Percentiles rank a stretch among this genome's conserved stretches.
Evolutionary conservation across 2,329 filamentous ascomycete species (phyloP).

Genomic region (Triangularia verruculosa): DNA sequence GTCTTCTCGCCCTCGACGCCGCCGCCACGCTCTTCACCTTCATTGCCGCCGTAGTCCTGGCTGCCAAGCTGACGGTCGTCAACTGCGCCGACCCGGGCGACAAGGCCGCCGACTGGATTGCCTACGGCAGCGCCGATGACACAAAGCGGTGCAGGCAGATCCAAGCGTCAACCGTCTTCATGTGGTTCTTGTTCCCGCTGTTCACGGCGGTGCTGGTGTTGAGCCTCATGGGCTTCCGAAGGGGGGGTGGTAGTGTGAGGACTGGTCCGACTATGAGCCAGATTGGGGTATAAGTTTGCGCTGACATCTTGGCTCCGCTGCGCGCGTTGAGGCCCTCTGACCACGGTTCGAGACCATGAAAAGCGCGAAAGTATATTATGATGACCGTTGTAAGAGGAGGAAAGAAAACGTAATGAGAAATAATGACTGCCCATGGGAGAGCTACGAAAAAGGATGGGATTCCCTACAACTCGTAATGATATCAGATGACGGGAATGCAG

Average conservation of each 20-base stretch:
- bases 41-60: slow-evolving; percentile 66
- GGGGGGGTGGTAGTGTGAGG: slow-evolving; percentile 46
- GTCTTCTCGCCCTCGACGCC: slow-evolving; percentile 55
- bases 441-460: not conserved
- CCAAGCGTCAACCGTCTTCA: slow-evolving; percentile 70
- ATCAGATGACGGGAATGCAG: not conserved
- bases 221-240: slow-evolving; percentile 50
- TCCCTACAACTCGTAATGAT: not conserved
- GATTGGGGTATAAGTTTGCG: slow-evolving; percentile 44
- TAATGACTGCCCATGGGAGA: not conserved
- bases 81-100: slow-evolving; percentile 54
- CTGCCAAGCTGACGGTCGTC: slow-evolving; percentile 65
- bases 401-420: not conserved
- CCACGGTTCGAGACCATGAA: not conserved
- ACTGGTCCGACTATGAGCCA: slow-evolving; percentile 55
- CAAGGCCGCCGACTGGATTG: slow-evolving; percentile 52
- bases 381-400: not conserved
- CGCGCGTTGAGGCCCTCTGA: not conserved
- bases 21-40: slow-evolving; percentile 66
- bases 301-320: not conserved
- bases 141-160: slow-evolving; percentile 69
- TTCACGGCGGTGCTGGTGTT: slow-evolving; percentile 59
- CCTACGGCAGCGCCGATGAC: slow-evolving; percentile 57
- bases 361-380: not conserved
- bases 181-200: slow-evolving; percentile 72